Percentiles rank a stretch among this genome's conserved stretches.
phyloP scores from a whole-genome alignment of 2,329 filamentous ascomycete genomes.

The Coniochaeta sp. region DNA sequence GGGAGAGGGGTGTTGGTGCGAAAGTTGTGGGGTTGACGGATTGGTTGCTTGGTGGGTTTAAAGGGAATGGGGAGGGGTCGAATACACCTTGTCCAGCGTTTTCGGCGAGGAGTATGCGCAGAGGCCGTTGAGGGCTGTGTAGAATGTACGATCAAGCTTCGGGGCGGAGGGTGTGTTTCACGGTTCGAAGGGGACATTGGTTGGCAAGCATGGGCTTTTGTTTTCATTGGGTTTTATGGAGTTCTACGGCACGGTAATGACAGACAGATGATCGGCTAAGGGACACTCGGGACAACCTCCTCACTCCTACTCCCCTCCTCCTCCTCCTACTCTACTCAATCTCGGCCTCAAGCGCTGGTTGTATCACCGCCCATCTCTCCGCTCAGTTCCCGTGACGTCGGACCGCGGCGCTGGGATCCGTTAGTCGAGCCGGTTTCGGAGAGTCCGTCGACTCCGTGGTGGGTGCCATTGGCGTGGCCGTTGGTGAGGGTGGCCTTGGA shows the following conservation, averaged over 20 bases:
- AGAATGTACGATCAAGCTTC: not conserved
- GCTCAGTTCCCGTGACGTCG: slow-evolving; percentile 47
- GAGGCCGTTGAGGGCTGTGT: not conserved
- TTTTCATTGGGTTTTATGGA: not conserved
- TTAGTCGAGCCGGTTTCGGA: slow-evolving; percentile 13
- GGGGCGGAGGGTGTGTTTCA: not conserved
- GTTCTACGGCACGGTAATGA: not conserved
- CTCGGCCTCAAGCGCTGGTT: not conserved
- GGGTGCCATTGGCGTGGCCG: not conserved
- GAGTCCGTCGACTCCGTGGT: slow-evolving; percentile 6
- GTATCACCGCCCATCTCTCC: slow-evolving; percentile 60
- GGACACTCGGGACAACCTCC: not conserved
- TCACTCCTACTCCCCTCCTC: not conserved
- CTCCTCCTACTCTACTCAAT: not conserved
- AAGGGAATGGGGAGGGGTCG: slow-evolving; percentile 21
- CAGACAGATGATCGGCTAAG: slow-evolving; percentile 1
- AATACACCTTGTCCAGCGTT: slow-evolving; percentile 8
- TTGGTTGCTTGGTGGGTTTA: slow-evolving; percentile 80
- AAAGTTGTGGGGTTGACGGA: slow-evolving; percentile 89
- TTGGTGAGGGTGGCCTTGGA: slow-evolving; percentile 10
- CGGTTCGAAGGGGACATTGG: not conserved
- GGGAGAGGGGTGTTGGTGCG: slow-evolving; percentile 72
- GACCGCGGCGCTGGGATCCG: slow-evolving; percentile 30
- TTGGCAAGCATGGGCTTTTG: not conserved
- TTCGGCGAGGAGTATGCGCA: not conserved